Evolutionary conservation across 345 rosid genomes (phyloP), one percentile per base, ranked within the genome.

Genomic region (Salix caprea): DNA sequence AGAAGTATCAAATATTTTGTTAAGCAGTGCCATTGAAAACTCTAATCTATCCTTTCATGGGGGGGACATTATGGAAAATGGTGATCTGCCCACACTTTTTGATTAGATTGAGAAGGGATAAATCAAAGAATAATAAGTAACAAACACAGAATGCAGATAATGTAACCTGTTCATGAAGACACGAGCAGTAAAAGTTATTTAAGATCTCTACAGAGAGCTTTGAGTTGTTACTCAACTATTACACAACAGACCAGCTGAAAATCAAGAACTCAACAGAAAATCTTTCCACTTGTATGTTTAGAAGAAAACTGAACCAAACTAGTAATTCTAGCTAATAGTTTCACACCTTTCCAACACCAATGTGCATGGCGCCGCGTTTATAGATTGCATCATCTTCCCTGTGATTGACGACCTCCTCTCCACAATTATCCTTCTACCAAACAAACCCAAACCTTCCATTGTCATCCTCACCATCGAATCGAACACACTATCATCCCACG

Each of bases 331-430:
- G 37, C 34, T 28, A 76, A 12, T 60, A 16, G 40, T 19, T n/a
- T 16, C 64, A 56, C 86, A 85, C 97, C 97, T 93, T 95, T n/a
- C 97, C 94, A 24, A 89, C 88, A 2, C 99, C 99, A 87, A 95
- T 81, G 32, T 98, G 91, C 98, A 95, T 89, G 13, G 99, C 93
- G 23, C 84, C 91, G 14, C 98, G 96, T 82, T 95, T 95, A 75
- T 95, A 30, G 32, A 30, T 2, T 30, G 32, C 32, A 30, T 30
- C 32, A 30, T 30, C 32, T 30, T 30, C 32, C 32, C 32, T 30
- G 4, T 30, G 21, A 34, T 34, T 34, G 36, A 34, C 36, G 6
- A 34, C 36, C 36, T 34, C 36, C 36, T 34, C 36, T 34, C 36
- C 36, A 34, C 36, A 5, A 34, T 34, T 34, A 34, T 34, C 36